phyloP scores from a whole-genome alignment of 2,329 filamentous ascomycete species.

The Cordyceps tenuipes region DNA sequence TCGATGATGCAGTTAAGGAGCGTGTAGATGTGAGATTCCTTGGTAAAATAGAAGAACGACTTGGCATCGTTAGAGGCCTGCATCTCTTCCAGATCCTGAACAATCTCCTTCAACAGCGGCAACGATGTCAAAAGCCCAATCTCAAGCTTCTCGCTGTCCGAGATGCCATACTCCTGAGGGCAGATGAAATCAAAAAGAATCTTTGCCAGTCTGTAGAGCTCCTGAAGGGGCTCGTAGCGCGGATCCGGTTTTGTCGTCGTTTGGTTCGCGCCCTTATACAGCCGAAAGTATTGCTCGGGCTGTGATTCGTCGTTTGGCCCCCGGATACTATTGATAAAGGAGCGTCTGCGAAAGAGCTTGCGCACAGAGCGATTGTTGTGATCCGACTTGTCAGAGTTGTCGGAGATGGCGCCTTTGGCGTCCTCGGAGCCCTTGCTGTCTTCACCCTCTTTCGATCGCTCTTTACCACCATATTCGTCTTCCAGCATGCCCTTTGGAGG shows the following conservation, averaged over 20 bases:
- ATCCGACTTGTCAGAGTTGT: constrained; percentile 31
- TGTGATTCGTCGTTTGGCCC: constrained; percentile 46
- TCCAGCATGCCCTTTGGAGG: constrained; percentile 72
- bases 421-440: constrained; percentile 26
- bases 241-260: constrained; percentile 67
- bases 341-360: constrained; percentile 51
- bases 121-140: constrained; percentile 92
- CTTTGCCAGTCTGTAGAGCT: constrained; percentile 89
- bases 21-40: constrained; percentile 98
- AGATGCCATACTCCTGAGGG: constrained; percentile 96
- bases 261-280: constrained; percentile 70
- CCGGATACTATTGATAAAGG: constrained; percentile 47
- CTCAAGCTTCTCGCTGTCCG: constrained; percentile 92
- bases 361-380: constrained; percentile 26
- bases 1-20: constrained; percentile 96
- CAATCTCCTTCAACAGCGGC: constrained; percentile 90
- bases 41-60: constrained; percentile 98
- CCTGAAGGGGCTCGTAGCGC: constrained; percentile 77
- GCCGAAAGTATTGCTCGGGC: constrained; percentile 75
- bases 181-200: constrained; percentile 97
- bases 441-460: constrained; percentile 29
- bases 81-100: constrained; percentile 92
- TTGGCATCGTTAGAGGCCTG: constrained; percentile 92
- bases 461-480: constrained; percentile 49
- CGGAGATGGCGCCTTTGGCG: constrained; percentile 23